Percentiles rank a stretch among this genome's conserved stretches.
phyloP scores from a whole-genome alignment of 2,329 filamentous ascomycete genomes.

The Incumbomyces delicatus region DNA sequence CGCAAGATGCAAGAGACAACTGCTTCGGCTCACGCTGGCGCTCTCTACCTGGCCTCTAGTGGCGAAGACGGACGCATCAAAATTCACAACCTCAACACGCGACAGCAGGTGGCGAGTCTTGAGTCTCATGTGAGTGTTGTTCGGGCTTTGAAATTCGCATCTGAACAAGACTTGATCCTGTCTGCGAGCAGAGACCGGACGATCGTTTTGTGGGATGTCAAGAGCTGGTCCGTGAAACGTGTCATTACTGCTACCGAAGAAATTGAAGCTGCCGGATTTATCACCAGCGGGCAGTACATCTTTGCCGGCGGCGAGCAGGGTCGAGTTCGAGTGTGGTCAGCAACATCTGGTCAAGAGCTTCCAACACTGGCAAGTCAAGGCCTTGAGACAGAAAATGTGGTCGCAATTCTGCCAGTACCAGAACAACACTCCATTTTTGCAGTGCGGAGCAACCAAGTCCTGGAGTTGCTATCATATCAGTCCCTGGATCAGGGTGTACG shows the following conservation, averaged over 20 bases:
- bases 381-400: conserved; percentile 55
- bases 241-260: conserved; percentile 78
- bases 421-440: conserved; percentile 49
- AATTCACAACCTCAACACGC: conserved; percentile 84
- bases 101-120: conserved; percentile 63
- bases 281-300: conserved; percentile 59
- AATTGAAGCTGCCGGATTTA: conserved; percentile 73
- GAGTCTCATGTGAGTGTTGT: conserved; percentile 95
- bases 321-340: conserved; percentile 72
- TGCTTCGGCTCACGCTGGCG: conserved; percentile 28
- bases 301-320: conserved; percentile 82
- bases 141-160: conserved; percentile 73
- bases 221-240: conserved; percentile 71
- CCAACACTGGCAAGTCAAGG: conserved; percentile 60
- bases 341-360: conserved; percentile 65
- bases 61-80: conserved; percentile 88
- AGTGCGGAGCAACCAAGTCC: conserved; percentile 79
- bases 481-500: conserved; percentile 20
- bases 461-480: conserved; percentile 59
- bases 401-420: conserved; percentile 56
- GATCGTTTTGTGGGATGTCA: conserved; percentile 79
- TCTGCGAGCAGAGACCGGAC: conserved; percentile 90
- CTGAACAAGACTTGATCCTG: conserved; percentile 63
- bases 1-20: conserved; percentile 31
- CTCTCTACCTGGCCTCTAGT: conserved; percentile 69